These are phyloP conservation scores for Groenewaldozyma auringiensis DNA, from an alignment of 1,139 yeast genomes.

Conservation along the genomic window DNA sequence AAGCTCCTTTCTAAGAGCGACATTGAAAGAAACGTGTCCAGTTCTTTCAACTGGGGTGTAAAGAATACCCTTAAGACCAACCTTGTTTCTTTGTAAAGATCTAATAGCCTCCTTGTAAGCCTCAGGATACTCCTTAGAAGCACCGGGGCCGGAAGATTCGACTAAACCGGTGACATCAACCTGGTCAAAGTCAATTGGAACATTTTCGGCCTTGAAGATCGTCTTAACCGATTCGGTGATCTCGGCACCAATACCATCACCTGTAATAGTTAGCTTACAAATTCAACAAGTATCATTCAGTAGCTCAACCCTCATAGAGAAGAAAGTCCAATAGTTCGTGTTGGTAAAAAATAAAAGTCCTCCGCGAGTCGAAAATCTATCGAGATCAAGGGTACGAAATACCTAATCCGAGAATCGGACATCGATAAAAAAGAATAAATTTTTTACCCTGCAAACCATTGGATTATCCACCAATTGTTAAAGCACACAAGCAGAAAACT, in stretches of 20 bases:
- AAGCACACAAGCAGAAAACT: conserved; percentile 11
- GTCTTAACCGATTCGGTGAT: conserved; percentile 89
- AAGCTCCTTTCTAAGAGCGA: conserved; percentile 91
- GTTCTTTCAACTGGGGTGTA: conserved; percentile 76
- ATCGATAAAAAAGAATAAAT: background rate
- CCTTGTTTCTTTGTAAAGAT: conserved; percentile 91
- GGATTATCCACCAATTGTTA: background rate
- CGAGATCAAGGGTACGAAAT: too few relatives aligned
- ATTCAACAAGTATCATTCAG: background rate
- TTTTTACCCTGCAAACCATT: background rate
- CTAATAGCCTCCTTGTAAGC: conserved; percentile 82
- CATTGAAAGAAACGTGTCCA: conserved; percentile 80
- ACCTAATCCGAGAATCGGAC: conserved; percentile 3
- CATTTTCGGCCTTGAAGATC: conserved; percentile 74
- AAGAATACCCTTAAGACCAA: conserved; percentile 93
- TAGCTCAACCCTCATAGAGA: too few relatives aligned
- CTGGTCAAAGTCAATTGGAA: conserved; percentile 93
- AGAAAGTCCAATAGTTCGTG: too few relatives aligned
- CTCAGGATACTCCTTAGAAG: conserved; percentile 33
- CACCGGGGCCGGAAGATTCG: conserved; percentile 34
- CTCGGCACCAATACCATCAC: conserved; percentile 96
- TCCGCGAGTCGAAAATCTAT: too few relatives aligned
- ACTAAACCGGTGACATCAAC: conserved; percentile 80
- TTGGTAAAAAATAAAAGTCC: too few relatives aligned
- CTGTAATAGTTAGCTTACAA: conserved; percentile 21